Evolutionary conservation across 805 yeast species (phyloP).

Genomic region (Komagataella mondaviorum): DNA sequence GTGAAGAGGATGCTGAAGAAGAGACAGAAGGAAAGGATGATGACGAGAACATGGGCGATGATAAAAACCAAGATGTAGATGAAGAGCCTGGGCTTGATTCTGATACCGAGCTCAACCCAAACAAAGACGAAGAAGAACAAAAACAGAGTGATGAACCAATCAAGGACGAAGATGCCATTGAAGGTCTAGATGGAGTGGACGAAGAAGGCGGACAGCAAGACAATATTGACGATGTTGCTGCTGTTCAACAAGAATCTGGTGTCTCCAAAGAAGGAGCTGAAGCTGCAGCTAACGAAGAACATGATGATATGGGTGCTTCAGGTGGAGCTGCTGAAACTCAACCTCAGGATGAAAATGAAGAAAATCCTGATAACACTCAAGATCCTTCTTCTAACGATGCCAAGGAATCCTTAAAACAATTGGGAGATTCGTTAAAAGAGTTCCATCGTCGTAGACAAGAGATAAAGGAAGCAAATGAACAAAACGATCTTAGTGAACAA

Average conservation of each 20-base stretch:
- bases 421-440: constrained; percentile 87
- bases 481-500: constrained; percentile 34
- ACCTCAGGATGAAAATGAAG: constrained; percentile 25
- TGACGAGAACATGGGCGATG: constrained; percentile 9
- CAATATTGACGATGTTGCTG: constrained; percentile 18
- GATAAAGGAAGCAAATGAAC: constrained; percentile 52
- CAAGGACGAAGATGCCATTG: constrained; percentile 4
- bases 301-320: constrained; percentile 55
- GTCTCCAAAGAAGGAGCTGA: constrained; percentile 23
- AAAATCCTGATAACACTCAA: constrained; percentile 24
- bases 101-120: constrained; percentile 7
- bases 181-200: constrained; percentile 11
- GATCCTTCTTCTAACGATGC: constrained; percentile 55
- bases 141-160: constrained; percentile 13
- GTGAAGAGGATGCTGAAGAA: constrained; percentile 10
- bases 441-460: constrained; percentile 86
- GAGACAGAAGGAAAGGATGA: constrained; percentile 13
- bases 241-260: constrained; percentile 19
- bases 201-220: constrained; percentile 19
- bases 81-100: constrained; percentile 18
- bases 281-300: constrained; percentile 22
- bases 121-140: constrained; percentile 17
- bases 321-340: constrained; percentile 29
- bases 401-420: constrained; percentile 66
- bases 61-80: constrained; percentile 15